Evolutionary conservation across 352 stramenopile genomes (phyloP).

Genomic region (Ophiocytium majus): DNA sequence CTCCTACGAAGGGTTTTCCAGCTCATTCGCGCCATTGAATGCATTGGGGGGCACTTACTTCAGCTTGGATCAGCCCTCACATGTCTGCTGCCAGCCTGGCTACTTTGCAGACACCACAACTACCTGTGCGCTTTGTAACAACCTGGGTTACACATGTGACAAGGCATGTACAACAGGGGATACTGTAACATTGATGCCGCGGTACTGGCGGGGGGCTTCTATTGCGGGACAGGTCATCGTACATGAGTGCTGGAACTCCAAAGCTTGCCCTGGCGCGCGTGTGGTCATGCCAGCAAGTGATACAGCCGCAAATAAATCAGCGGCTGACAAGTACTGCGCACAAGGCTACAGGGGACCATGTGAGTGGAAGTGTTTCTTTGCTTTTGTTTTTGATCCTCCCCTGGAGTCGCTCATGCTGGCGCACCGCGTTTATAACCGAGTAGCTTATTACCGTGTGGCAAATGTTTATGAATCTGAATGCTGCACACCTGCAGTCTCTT

Average conservation of each 20-base stretch:
- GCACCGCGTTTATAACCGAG: no score
- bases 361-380: background rate
- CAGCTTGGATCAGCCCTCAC: background rate
- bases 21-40: background rate
- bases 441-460: background rate
- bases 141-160: background rate
- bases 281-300: background rate
- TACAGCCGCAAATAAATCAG: background rate
- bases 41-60: background rate
- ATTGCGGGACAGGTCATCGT: background rate
- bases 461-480: background rate
- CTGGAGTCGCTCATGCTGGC: background rate
- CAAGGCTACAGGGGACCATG: background rate
- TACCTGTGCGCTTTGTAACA: background rate
- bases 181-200: background rate
- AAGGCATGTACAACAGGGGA: background rate
- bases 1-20: background rate
- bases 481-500: background rate
- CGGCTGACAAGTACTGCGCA: background rate
- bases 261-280: background rate
- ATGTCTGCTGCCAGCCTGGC: background rate
- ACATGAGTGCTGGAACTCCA: background rate
- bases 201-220: background rate
- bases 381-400: background rate
- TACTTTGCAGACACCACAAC: background rate